phyloP scores from a whole-genome alignment of 371 early-diverging fungal species.

The Mucor ambiguus region DNA sequence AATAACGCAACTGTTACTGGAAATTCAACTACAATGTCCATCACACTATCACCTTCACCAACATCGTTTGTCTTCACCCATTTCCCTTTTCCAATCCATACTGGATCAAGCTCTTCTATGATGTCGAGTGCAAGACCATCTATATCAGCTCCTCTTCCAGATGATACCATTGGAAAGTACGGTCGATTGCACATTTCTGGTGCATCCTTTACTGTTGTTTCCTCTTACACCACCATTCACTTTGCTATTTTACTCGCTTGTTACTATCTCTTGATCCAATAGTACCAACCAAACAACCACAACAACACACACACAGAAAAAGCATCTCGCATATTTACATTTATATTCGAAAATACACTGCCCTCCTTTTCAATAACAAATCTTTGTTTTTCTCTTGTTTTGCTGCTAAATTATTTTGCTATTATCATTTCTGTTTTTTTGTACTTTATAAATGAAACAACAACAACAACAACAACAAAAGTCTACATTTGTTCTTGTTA shows the following conservation, averaged over 20 bases:
- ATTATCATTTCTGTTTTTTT: background rate
- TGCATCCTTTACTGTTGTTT: constrained; percentile 5
- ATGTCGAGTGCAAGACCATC: constrained; percentile 36
- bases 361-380: background rate
- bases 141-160: constrained; percentile 46
- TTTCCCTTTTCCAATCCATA: constrained; percentile 30
- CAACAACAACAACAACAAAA: no score
- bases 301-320: background rate
- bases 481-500: background rate
- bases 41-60: constrained; percentile 26
- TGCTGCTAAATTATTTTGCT: background rate
- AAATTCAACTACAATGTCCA: constrained; percentile 4
- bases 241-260: background rate
- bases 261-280: background rate
- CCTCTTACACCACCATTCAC: background rate
- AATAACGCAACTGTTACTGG: background rate
- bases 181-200: constrained; percentile 42
- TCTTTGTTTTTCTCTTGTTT: background rate
- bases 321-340: background rate
- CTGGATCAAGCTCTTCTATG: constrained; percentile 26
- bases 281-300: background rate
- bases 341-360: constrained; percentile 2
- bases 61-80: constrained; percentile 41
- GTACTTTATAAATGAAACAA: background rate
- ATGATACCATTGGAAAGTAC: constrained; percentile 48